phyloP scores from a whole-genome alignment of 1,284 basidiomycete genomes.

The Dichomitus squalens region DNA sequence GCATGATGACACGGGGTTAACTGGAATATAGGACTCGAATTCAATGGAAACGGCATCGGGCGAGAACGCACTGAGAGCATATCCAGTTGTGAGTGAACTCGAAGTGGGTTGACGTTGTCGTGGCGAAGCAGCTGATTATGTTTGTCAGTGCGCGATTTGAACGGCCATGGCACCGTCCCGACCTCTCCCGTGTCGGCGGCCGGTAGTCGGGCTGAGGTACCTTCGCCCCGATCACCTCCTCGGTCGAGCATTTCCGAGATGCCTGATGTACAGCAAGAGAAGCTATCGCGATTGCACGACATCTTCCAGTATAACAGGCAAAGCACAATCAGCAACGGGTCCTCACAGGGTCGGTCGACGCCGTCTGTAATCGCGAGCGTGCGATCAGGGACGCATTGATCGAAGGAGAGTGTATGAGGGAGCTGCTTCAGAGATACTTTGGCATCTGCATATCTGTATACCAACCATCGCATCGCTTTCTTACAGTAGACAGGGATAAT shows the following conservation, averaged over 20 bases:
- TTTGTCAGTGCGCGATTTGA: conserved; percentile 17
- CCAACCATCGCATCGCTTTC: conserved; percentile 24
- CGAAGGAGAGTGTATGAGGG: not conserved
- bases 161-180: conserved; percentile 18
- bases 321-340: conserved; percentile 65
- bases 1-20: not conserved
- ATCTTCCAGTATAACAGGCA: conserved; percentile 77
- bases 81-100: conserved; percentile 22
- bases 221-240: conserved; percentile 38
- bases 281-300: conserved; percentile 72
- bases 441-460: conserved; percentile 29
- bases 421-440: conserved; percentile 16
- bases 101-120: not conserved
- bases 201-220: conserved; percentile 24
- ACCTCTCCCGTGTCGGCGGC: conserved; percentile 20
- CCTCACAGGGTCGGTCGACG: conserved; percentile 45
- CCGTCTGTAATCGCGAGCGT: conserved; percentile 19
- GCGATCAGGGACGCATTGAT: conserved; percentile 23
- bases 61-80: conserved; percentile 30
- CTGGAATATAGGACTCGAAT: conserved; percentile 56
- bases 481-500: conserved; percentile 25
- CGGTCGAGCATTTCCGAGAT: conserved; percentile 35
- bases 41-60: conserved; percentile 42
- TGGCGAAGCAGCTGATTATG: not conserved
- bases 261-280: conserved; percentile 49